Evolutionary conservation across 257 asterid species (phyloP), one percentile per base, ranked within the genome.

Genomic region (Scutellaria baicalensis): DNA sequence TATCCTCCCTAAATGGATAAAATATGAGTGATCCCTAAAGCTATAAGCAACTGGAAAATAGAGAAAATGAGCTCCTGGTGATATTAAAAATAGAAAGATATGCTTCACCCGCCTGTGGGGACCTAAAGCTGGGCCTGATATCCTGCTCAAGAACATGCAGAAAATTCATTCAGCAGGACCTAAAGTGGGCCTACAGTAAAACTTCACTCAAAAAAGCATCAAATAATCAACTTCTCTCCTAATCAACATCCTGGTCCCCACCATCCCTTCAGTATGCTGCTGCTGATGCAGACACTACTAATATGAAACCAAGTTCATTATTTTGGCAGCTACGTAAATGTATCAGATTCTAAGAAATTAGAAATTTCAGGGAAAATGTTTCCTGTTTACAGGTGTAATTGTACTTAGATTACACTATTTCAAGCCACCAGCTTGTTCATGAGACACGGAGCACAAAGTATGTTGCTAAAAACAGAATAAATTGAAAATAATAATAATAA

Each of bases 61-160:
- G 66, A 38, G 48, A 38, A 35, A 16, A 60, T 57, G 54, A 65
- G 61, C 52, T n/a, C 44, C 48, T 39, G 49, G 51, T 39, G 65
- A 70, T 21, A 62, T 44, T 68, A 14, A 3, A 49, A 44, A 43
- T 33, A 35, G 48, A 66, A 72, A 40, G 64, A 67, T 74, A 74
- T 75, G 59, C 65, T 72, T 43, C 77, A 81, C 45, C 72, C 64
- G 27, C 64, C 17, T 54, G 79, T 75, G 82, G 82, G 83, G 83
- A 72, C 83, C 79, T 66, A 77, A 68, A 21, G 72, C 77, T 72
- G 76, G 77, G 65, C 78, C 75, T 45, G 54, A 51, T 55, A 42
- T 27, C 72, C 77, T 49, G 79, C 60, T 64, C 72, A 67, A 76
- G 77, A 79, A 71, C 82, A 77, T 63, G 82, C 75, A 75, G 51